A percentile compares a stretch with the other conserved stretches of the same genome.
Evolutionary conservation across 2,329 filamentous ascomycete genomes (phyloP).

Genomic region (Colletotrichum sp.): DNA sequence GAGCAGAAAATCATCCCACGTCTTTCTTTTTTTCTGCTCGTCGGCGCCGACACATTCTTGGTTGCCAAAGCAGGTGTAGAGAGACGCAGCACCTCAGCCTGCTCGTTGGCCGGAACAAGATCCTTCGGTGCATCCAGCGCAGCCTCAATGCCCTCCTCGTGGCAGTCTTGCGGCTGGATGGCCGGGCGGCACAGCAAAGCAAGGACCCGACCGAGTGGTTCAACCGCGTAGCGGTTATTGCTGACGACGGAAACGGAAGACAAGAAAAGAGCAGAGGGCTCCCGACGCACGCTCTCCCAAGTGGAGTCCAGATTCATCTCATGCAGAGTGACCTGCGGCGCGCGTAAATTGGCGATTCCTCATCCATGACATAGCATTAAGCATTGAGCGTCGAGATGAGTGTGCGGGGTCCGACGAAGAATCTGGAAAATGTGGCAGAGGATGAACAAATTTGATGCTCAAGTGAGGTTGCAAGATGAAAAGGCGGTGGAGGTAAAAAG

Average conservation of each 20-base stretch:
- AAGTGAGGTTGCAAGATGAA: background rate
- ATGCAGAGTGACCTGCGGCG: background rate
- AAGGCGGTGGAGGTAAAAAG: background rate
- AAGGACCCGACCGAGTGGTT: background rate
- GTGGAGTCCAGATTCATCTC: background rate
- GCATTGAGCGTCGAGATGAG: background rate
- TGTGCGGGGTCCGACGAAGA: background rate
- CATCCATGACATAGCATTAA: background rate
- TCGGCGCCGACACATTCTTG: background rate
- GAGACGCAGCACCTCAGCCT: background rate
- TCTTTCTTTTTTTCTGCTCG: background rate
- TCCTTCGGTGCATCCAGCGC: background rate
- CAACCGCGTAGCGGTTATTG: background rate
- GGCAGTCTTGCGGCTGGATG: background rate
- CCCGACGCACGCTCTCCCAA: background rate
- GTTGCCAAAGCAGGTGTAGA: background rate
- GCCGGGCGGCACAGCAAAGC: background rate
- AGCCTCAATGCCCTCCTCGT: background rate
- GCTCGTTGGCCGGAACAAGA: background rate
- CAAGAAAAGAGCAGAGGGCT: background rate
- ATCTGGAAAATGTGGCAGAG: background rate
- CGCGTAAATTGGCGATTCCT: background rate
- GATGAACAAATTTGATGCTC: background rate
- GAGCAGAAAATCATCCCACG: background rate
- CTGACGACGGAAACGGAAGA: background rate